Evolutionary conservation across 2,329 filamentous ascomycete genomes (phyloP).

Genomic region (Monosporascus sp.): DNA sequence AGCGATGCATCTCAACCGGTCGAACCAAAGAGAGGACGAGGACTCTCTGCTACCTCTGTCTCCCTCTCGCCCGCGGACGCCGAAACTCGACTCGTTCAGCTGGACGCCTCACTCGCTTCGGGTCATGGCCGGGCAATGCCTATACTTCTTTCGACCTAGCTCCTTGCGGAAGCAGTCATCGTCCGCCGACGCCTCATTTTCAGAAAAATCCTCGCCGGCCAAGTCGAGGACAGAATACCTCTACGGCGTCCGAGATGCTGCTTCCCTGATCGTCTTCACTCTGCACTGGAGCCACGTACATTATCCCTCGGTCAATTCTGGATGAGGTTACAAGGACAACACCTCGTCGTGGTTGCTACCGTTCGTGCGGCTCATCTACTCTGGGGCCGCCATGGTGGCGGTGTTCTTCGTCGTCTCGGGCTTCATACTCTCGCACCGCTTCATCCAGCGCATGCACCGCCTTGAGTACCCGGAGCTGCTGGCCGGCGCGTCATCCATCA

Average conservation of each 20-base stretch:
- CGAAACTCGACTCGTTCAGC: background rate
- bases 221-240: constrained; percentile 31
- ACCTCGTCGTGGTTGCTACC: constrained; percentile 29
- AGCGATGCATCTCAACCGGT: too few relatives aligned
- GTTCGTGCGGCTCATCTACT: constrained; percentile 31
- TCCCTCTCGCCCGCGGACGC: constrained; percentile 3
- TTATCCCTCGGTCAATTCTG: constrained; percentile 23
- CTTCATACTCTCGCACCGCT: constrained; percentile 34
- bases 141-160: constrained; percentile 20
- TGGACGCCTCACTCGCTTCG: constrained; percentile 8
- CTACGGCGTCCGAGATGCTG: constrained; percentile 34
- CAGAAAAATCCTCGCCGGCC: constrained; percentile 7
- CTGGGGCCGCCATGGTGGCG: constrained; percentile 33
- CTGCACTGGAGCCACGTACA: constrained; percentile 29
- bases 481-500: constrained; percentile 29
- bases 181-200: constrained; percentile 11
- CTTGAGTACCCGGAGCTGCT: constrained; percentile 23
- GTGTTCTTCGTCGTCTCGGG: constrained; percentile 39
- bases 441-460: constrained; percentile 26
- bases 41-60: constrained; percentile 17
- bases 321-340: constrained; percentile 28
- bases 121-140: constrained; percentile 8
- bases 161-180: constrained; percentile 18
- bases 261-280: constrained; percentile 35
- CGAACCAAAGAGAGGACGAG: constrained; percentile 15